Evolutionary conservation across 148 eudicot species (phyloP).

Genomic region (Camellia lanceoleosa): DNA sequence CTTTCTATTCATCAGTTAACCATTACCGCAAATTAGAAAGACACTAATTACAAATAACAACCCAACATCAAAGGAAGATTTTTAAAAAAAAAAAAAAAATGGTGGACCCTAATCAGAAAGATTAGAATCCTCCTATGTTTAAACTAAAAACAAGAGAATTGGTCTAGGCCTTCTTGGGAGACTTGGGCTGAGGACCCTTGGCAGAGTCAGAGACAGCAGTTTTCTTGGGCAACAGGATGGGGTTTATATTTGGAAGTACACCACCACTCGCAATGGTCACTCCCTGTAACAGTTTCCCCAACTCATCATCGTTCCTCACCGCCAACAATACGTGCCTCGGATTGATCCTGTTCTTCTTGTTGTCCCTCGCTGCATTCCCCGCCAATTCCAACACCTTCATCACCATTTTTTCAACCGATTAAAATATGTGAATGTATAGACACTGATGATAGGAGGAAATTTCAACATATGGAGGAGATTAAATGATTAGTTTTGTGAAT

Average conservation of each 20-base stretch:
- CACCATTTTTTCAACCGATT: too few species aligned
- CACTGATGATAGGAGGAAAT: too few species aligned
- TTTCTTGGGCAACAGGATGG: slow-evolving; percentile 30
- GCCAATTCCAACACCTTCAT: slow-evolving; percentile 37
- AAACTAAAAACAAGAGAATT: background rate
- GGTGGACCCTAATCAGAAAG: background rate
- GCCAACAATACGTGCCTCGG: slow-evolving; percentile 36
- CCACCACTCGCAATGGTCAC: slow-evolving; percentile 39
- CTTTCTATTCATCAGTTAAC: too few species aligned
- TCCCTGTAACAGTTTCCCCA: slow-evolving; percentile 33
- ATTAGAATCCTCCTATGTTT: background rate
- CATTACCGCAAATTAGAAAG: too few species aligned
- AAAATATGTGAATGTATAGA: too few species aligned
- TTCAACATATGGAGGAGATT: too few species aligned
- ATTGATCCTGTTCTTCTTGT: slow-evolving; percentile 41
- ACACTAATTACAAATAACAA: too few species aligned
- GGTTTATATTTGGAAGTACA: slow-evolving; percentile 31
- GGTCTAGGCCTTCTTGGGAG: slow-evolving; percentile 17
- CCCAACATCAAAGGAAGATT: background rate
- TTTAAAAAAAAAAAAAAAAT: too few species aligned
- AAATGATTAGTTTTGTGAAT: too few species aligned
- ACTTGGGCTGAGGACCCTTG: slow-evolving; percentile 6
- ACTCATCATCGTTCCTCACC: slow-evolving; percentile 35
- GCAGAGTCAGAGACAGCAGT: background rate
- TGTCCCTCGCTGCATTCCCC: slow-evolving; percentile 39